These are phyloP conservation scores for Chaetomium tenue DNA, from an alignment of 495 filamentous ascomycete genomes.

Conservation along the genomic window DNA sequence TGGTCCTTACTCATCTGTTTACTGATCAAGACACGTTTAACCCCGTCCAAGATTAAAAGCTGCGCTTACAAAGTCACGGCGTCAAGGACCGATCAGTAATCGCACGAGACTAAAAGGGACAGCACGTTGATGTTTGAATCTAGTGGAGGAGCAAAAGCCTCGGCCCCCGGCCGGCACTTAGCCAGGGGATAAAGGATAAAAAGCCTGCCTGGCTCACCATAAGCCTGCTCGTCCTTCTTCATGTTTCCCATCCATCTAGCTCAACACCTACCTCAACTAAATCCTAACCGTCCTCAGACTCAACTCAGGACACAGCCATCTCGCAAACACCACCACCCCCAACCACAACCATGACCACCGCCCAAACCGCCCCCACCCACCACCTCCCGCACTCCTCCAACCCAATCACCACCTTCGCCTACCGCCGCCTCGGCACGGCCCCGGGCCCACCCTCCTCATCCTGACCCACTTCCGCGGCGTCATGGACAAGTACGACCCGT, in stretches of 20 bases:
- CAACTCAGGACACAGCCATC: background rate
- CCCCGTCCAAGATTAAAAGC: background rate
- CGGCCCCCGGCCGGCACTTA: no score
- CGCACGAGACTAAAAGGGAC: background rate
- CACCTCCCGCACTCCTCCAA: constrained; percentile 26
- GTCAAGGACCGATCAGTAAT: background rate
- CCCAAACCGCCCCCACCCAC: constrained; percentile 38
- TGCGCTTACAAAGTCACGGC: background rate
- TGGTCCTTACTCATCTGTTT: background rate
- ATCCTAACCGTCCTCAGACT: background rate
- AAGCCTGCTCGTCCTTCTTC: no score
- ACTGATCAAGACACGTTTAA: background rate
- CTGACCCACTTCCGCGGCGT: constrained; percentile 40
- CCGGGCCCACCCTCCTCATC: constrained; percentile 33
- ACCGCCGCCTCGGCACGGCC: constrained; percentile 39
- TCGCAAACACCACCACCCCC: background rate
- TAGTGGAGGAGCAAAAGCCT: no score
- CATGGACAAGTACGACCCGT: constrained; percentile 35
- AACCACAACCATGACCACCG: constrained; percentile 29
- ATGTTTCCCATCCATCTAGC: no score
- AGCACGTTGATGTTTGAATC: no score
- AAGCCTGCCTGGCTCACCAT: no score
- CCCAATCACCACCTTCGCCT: constrained; percentile 31
- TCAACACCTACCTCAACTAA: no score
- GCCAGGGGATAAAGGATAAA: no score